Conservation (phyloP, 139 green algal genomes). For the Pleodorina starrii region DNA sequence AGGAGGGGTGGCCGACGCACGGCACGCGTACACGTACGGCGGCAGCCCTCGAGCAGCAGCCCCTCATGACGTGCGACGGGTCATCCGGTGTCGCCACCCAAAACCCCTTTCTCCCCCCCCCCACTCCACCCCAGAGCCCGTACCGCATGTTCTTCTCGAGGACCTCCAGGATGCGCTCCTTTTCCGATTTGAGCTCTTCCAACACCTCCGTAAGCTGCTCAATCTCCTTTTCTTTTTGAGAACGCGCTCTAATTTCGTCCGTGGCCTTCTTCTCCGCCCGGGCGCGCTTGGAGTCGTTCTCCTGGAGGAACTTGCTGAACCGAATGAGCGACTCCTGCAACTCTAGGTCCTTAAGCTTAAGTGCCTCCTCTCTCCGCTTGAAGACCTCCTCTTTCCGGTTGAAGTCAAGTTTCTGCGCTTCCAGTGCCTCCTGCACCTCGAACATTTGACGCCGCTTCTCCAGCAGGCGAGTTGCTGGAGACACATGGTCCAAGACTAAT, state of each 20-base stretch:
- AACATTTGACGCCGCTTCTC: conserved; percentile 96
- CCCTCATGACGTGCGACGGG: too few relatives aligned
- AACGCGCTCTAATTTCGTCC: conserved; percentile 84
- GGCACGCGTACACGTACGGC: too few relatives aligned
- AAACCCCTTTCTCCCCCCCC: not conserved
- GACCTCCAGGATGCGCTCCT: conserved; percentile 76
- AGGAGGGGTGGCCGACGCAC: too few relatives aligned
- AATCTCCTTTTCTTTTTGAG: conserved; percentile 89
- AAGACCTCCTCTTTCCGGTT: conserved; percentile 90
- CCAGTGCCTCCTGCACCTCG: conserved; percentile 92
- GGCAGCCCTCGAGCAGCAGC: too few relatives aligned
- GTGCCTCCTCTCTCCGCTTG: conserved; percentile 82
- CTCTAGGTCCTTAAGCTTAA: conserved; percentile 94
- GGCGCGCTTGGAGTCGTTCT: conserved; percentile 92
- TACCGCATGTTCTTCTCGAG: conserved; percentile 83
- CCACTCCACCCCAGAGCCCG: not conserved
- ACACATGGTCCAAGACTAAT: conserved; percentile 89
- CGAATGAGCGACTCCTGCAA: conserved; percentile 93
- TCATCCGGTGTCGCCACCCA: too few relatives aligned
- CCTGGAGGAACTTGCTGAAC: conserved; percentile 94
- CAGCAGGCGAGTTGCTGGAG: conserved; percentile 89
- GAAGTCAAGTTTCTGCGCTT: conserved; percentile 88
- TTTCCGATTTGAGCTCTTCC: conserved; percentile 79
- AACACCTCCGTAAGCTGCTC: conserved; percentile 78
- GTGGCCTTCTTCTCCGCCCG: conserved; percentile 87